Conservation (phyloP, 768 basidiomycete genomes). For the Leucosporidium creatinivorum region DNA sequence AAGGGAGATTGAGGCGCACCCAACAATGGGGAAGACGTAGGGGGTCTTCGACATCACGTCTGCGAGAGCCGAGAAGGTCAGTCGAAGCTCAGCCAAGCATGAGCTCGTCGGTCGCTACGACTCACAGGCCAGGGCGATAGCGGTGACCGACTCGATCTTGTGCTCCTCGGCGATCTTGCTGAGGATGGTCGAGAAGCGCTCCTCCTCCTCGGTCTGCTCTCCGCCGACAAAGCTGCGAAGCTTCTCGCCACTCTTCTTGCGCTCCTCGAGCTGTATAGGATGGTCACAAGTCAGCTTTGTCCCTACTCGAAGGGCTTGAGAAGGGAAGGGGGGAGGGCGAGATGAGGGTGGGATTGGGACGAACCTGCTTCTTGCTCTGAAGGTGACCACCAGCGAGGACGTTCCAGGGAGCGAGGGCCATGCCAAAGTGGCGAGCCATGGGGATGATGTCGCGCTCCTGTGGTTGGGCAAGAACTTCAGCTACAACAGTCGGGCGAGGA, state of each 20-base stretch:
- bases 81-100: too few relatives aligned
- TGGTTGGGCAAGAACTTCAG: too few relatives aligned
- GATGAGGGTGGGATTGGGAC: too few relatives aligned
- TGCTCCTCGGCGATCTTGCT: neutral
- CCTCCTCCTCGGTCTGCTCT: slow-evolving; percentile 15
- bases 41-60: slow-evolving; percentile 7
- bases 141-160: neutral
- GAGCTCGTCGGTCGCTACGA: too few relatives aligned
- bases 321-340: too few relatives aligned
- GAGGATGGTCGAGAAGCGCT: neutral
- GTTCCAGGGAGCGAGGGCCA: slow-evolving; percentile 8
- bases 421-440: slow-evolving; percentile 14
- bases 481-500: too few relatives aligned
- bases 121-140: neutral
- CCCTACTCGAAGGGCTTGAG: too few relatives aligned
- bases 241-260: neutral
- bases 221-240: too few relatives aligned
- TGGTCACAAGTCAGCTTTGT: too few relatives aligned
- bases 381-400: neutral
- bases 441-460: slow-evolving; percentile 45
- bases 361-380: neutral
- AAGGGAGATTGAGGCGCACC: neutral
- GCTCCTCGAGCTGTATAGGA: slow-evolving; percentile 5
- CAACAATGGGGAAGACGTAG: slow-evolving; percentile 26
- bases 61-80: neutral